phyloP scores from a whole-genome alignment of 352 stramenopile species.

The Phytopythium mirpurense region DNA sequence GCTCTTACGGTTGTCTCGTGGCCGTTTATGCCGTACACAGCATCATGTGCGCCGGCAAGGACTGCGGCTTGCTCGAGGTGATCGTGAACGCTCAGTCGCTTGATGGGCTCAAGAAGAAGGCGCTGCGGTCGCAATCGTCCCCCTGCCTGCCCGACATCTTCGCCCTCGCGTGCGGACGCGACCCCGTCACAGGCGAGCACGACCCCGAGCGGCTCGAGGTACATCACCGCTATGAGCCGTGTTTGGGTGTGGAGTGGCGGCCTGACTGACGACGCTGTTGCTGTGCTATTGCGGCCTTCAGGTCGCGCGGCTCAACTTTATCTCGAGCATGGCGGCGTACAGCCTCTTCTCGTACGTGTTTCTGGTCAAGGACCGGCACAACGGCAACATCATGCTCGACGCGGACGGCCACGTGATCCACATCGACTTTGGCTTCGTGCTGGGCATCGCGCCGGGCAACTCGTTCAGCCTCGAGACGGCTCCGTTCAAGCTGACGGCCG shows the following conservation, averaged over 20 bases:
- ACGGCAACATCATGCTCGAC: constrained; percentile 98
- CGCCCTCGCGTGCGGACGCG: constrained; percentile 32
- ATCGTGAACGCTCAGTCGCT: constrained; percentile 95
- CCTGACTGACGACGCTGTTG: too few species aligned
- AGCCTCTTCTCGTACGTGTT: constrained; percentile 96
- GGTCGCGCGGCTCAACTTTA: constrained; percentile 91
- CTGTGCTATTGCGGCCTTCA: constrained; percentile 26
- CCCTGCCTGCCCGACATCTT: constrained; percentile 48
- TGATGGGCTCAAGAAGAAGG: constrained; percentile 94
- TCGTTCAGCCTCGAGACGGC: constrained; percentile 96
- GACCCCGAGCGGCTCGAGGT: constrained; percentile 39
- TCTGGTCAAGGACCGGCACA: constrained; percentile 97
- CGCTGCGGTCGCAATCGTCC: constrained; percentile 22
- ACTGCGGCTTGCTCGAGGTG: constrained; percentile 93
- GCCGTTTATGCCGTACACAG: constrained; percentile 12
- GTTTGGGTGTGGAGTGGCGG: too few species aligned
- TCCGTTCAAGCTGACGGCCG: constrained; percentile 97
- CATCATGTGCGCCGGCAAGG: constrained; percentile 91
- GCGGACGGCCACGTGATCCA: constrained; percentile 94
- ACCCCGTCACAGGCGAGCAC: constrained; percentile 31
- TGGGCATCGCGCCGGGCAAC: constrained; percentile 95
- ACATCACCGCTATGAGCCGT: neutral
- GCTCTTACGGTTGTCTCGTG: constrained; percentile 1
- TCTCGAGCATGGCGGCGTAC: constrained; percentile 94
- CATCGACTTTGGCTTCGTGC: constrained; percentile 99